phyloP scores from a whole-genome alignment of 106 monocot genomes.

The Cymbidium sinense region DNA sequence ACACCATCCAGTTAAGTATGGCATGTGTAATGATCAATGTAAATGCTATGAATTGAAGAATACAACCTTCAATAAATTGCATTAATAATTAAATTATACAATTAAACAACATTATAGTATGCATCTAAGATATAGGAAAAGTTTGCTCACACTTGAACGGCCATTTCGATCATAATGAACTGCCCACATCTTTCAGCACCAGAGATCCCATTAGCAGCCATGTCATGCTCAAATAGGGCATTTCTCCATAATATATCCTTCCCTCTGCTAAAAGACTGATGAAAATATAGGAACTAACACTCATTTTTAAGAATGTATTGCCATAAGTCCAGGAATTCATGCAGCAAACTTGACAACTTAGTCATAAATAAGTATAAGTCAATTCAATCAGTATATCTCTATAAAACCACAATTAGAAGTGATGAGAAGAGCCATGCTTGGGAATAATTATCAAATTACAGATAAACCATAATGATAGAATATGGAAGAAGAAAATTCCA shows the following conservation, averaged over 20 bases:
- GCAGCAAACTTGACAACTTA: slow-evolving; percentile 16
- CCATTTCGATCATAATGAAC: no score
- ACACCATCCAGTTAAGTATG: no score
- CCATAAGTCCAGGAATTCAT: background rate
- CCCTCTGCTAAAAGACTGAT: slow-evolving; percentile 80
- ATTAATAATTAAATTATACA: no score
- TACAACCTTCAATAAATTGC: background rate
- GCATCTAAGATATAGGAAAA: no score
- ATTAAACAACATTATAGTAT: no score
- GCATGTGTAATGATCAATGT: no score
- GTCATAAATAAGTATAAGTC: slow-evolving; percentile 21
- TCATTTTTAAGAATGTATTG: slow-evolving; percentile 20
- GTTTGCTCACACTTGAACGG: no score
- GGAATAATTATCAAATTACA: no score
- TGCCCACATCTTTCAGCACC: no score
- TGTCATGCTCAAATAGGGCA: slow-evolving; percentile 72
- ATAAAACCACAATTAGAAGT: background rate
- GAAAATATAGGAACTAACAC: slow-evolving; percentile 25
- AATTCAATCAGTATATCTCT: slow-evolving; percentile 8
- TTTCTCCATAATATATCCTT: slow-evolving; percentile 59
- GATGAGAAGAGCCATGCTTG: background rate
- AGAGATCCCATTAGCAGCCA: slow-evolving; percentile 54
- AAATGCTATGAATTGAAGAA: no score
- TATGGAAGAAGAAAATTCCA: no score
- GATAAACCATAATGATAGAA: no score